Percentiles rank a stretch among this genome's conserved stretches.
Conservation (phyloP, 352 stramenopile genomes). For the Pythium monospermum region DNA sequence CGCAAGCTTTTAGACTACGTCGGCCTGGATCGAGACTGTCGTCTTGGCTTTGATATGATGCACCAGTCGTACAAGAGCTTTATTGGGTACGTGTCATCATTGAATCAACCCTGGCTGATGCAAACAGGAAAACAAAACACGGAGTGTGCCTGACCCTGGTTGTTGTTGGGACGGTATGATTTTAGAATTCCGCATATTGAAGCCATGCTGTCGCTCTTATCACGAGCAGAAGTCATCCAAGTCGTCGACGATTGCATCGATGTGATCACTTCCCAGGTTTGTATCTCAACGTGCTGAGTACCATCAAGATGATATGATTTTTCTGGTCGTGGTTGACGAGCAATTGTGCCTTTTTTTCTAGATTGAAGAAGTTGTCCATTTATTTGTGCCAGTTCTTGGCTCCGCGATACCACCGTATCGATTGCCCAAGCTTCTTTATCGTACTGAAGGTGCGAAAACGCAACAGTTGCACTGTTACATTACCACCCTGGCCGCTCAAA, state of each 20-base stretch:
- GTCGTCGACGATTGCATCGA: conserved; percentile 19
- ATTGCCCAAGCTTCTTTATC: conserved; percentile 65
- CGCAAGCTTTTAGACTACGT: conserved; percentile 14
- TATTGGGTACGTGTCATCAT: conserved; percentile 13
- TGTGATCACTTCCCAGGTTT: conserved; percentile 12
- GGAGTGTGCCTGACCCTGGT: too few relatives aligned
- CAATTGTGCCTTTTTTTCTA: conserved; percentile 14
- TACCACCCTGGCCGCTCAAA: too few relatives aligned
- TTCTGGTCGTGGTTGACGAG: too few relatives aligned
- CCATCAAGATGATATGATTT: too few relatives aligned
- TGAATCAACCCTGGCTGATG: too few relatives aligned
- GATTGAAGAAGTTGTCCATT: conserved; percentile 60
- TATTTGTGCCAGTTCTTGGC: conserved; percentile 68
- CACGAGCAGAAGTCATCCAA: conserved; percentile 20
- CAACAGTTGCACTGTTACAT: too few relatives aligned
- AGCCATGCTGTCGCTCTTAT: conserved; percentile 16
- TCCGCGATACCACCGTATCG: conserved; percentile 70
- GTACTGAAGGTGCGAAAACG: conserved; percentile 46
- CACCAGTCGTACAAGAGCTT: conserved; percentile 21
- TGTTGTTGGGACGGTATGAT: too few relatives aligned
- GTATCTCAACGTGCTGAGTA: too few relatives aligned
- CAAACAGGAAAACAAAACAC: too few relatives aligned
- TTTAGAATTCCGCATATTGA: conserved; percentile 12
- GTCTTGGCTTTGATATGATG: conserved; percentile 18
- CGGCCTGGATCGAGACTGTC: conserved; percentile 12